Conservation (phyloP, 2,329 filamentous ascomycete genomes). For the Nakataea oryzae region DNA sequence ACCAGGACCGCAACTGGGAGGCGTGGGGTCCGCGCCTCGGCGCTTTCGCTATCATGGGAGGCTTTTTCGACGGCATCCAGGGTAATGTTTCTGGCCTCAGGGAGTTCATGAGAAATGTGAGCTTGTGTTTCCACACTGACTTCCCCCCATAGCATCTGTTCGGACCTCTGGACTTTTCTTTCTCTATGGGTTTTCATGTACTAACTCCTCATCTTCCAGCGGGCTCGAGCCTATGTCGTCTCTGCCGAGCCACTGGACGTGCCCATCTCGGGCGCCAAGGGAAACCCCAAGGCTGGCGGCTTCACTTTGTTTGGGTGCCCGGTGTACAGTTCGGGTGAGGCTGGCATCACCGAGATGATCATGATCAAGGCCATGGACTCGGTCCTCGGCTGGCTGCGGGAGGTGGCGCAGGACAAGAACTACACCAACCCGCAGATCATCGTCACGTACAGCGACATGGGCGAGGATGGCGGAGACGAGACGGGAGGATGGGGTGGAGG, state of each 20-base stretch:
- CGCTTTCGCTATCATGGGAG: slow-evolving; percentile 39
- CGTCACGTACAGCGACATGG: slow-evolving; percentile 10
- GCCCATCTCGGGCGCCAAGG: slow-evolving; percentile 40
- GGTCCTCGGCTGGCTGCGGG: slow-evolving; percentile 16
- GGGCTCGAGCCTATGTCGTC: slow-evolving; percentile 50
- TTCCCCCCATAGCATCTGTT: too few species aligned
- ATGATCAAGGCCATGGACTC: slow-evolving; percentile 32
- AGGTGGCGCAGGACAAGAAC: slow-evolving; percentile 11
- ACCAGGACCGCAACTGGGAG: slow-evolving; percentile 39
- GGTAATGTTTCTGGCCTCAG: slow-evolving; percentile 34
- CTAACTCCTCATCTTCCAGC: slow-evolving; percentile 24
- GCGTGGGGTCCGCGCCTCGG: slow-evolving; percentile 30
- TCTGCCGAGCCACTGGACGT: slow-evolving; percentile 39
- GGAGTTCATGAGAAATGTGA: slow-evolving; percentile 39
- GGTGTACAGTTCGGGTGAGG: slow-evolving; percentile 59
- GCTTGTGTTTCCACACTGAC: slow-evolving; percentile 9
- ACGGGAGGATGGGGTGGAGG: not conserved
- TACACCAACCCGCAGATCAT: slow-evolving; percentile 15
- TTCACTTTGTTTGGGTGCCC: slow-evolving; percentile 49
- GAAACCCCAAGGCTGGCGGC: slow-evolving; percentile 27
- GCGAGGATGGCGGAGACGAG: not conserved
- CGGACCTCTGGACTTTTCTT: not conserved
- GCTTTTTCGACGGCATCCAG: slow-evolving; percentile 25
- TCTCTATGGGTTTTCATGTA: slow-evolving; percentile 11
- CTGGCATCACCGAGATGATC: slow-evolving; percentile 50